Evolutionary conservation across 2,329 filamentous ascomycete species (phyloP).

Genomic region (Colletotrichum agaves): DNA sequence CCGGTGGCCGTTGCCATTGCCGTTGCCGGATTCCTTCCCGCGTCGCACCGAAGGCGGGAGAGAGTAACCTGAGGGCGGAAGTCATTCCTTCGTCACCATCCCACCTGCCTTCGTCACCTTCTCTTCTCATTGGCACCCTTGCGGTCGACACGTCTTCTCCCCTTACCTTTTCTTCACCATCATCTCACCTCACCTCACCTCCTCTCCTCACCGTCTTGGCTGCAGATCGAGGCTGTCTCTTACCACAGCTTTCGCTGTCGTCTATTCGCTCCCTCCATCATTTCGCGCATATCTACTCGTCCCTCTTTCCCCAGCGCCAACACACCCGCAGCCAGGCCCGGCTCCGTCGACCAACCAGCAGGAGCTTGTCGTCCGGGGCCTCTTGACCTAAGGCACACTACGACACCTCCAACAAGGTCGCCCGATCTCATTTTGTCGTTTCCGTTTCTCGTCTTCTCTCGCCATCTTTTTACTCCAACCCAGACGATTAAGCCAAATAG

Average conservation of each 20-base stretch:
- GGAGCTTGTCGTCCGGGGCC: slow-evolving; percentile 10
- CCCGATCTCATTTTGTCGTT: not conserved
- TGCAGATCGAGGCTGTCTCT: not conserved
- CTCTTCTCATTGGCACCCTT: not conserved
- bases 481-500: not conserved
- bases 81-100: slow-evolving; percentile 12
- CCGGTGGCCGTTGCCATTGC: not conserved
- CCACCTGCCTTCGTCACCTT: not conserved
- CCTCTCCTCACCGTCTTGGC: not conserved
- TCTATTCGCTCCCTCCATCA: not conserved
- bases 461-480: not conserved
- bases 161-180: not conserved
- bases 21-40: not conserved
- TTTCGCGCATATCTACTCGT: not conserved
- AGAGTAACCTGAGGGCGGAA: not conserved
- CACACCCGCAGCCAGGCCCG: slow-evolving; percentile 19
- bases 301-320: slow-evolving; percentile 13
- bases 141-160: not conserved
- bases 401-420: not conserved
- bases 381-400: not conserved
- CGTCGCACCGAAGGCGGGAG: not conserved
- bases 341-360: slow-evolving; percentile 17
- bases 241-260: not conserved
- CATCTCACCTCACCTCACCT: not conserved
- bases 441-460: not conserved